Evolutionary conservation across 2,329 filamentous ascomycete species (phyloP).

Genomic region (Stachybotrys chartarum): DNA sequence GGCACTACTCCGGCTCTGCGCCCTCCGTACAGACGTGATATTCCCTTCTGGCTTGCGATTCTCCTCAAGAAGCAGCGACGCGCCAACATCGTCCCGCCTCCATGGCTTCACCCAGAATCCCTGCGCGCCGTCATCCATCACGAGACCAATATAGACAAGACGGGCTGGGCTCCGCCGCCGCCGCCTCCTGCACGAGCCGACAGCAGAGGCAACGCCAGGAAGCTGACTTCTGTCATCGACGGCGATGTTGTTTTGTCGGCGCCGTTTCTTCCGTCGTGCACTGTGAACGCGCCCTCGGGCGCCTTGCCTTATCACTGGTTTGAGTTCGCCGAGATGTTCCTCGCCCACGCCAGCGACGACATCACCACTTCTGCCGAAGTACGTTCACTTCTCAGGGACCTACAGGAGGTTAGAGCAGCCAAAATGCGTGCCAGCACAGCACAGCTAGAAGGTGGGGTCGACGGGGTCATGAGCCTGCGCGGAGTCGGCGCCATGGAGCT

Average conservation of each 20-base stretch:
- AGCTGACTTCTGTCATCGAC: constrained; percentile 17
- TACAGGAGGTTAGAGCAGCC: constrained; percentile 81
- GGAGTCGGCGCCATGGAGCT: constrained; percentile 93
- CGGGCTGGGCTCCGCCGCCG: constrained; percentile 71
- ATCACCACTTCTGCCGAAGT: constrained; percentile 67
- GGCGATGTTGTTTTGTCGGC: constrained; percentile 44
- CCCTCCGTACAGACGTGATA: constrained; percentile 69
- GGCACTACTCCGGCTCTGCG: constrained; percentile 69
- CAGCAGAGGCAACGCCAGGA: constrained; percentile 32
- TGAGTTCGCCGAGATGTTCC: constrained; percentile 78
- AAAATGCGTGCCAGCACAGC: constrained; percentile 76
- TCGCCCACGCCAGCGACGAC: constrained; percentile 81
- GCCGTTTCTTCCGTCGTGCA: constrained; percentile 74
- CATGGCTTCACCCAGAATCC: constrained; percentile 76
- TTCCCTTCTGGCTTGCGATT: constrained; percentile 92
- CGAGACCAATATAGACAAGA: constrained; percentile 66
- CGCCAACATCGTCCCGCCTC: constrained; percentile 84
- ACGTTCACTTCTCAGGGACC: constrained; percentile 66
- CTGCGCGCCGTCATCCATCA: constrained; percentile 71
- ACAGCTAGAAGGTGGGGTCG: constrained; percentile 62
- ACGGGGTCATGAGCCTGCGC: constrained; percentile 59
- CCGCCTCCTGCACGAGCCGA: constrained; percentile 51
- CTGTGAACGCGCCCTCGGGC: constrained; percentile 57
- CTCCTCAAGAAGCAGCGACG: constrained; percentile 90
- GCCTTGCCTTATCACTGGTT: constrained; percentile 93